phyloP scores from a whole-genome alignment of 768 basidiomycete species.

The Botryobasidium botryosum region DNA sequence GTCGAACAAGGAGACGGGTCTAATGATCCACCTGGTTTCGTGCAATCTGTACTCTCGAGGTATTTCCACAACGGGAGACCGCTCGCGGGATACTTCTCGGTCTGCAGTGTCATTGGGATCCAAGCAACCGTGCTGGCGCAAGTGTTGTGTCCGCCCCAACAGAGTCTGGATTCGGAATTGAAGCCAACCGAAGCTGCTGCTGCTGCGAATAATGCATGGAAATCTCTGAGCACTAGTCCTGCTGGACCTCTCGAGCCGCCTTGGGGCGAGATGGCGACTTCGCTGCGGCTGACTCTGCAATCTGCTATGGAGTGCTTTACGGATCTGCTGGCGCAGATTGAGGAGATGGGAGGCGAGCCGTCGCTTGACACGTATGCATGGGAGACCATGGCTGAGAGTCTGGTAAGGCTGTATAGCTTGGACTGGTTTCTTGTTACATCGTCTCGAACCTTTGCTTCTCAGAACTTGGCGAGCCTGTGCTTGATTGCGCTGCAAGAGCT shows the following conservation, averaged over 20 bases:
- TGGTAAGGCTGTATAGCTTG: slow-evolving; percentile 30
- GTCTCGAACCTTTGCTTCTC: neutral
- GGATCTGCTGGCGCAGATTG: slow-evolving; percentile 60
- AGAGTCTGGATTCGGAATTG: too few species aligned
- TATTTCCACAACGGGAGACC: slow-evolving; percentile 64
- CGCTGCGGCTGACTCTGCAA: slow-evolving; percentile 33
- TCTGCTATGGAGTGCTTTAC: slow-evolving; percentile 61
- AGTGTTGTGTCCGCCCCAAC: slow-evolving; percentile 27
- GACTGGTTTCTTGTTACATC: neutral
- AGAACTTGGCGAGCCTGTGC: slow-evolving; percentile 81
- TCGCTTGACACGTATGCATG: slow-evolving; percentile 75
- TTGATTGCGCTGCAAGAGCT: slow-evolving; percentile 52
- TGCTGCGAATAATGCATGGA: slow-evolving; percentile 73
- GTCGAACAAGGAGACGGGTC: slow-evolving; percentile 24
- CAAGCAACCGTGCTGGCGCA: slow-evolving; percentile 77
- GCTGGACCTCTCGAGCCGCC: neutral
- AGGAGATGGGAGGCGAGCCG: slow-evolving; percentile 62
- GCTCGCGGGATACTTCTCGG: slow-evolving; percentile 69
- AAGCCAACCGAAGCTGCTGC: slow-evolving; percentile 77
- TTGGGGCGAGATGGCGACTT: neutral
- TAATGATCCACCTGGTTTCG: slow-evolving; percentile 28
- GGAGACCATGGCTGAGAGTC: slow-evolving; percentile 82
- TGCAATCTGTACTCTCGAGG: slow-evolving; percentile 28
- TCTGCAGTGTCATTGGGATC: slow-evolving; percentile 77
- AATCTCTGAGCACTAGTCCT: slow-evolving; percentile 26